phyloP scores from a whole-genome alignment of 2,329 filamentous ascomycete species.

The Paraconiothyrium brasiliense region DNA sequence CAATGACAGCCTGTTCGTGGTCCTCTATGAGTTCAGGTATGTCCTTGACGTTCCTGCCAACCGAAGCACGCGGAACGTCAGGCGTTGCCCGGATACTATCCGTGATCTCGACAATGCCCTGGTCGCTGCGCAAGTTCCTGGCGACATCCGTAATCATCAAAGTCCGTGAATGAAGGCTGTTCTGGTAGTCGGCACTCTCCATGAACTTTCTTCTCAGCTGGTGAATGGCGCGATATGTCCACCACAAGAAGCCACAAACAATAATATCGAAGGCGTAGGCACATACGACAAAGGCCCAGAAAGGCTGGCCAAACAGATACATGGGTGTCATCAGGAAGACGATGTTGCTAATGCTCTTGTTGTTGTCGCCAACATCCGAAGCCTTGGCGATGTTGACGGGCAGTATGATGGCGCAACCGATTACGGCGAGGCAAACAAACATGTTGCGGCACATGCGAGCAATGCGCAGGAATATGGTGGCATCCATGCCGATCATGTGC shows the following conservation, averaged over 20 bases:
- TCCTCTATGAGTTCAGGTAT: constrained; percentile 85
- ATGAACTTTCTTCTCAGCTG: constrained; percentile 81
- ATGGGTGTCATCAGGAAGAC: constrained; percentile 52
- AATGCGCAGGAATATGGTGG: constrained; percentile 88
- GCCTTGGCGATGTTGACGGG: constrained; percentile 73
- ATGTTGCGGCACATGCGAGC: constrained; percentile 92
- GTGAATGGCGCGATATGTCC: constrained; percentile 81
- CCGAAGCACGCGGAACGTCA: constrained; percentile 79
- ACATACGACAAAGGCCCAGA: constrained; percentile 68
- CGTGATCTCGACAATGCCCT: constrained; percentile 85
- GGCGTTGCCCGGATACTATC: constrained; percentile 82
- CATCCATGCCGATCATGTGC: constrained; percentile 88
- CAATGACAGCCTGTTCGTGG: constrained; percentile 81
- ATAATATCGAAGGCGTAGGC: constrained; percentile 76
- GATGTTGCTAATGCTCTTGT: constrained; percentile 21
- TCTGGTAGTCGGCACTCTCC: constrained; percentile 85
- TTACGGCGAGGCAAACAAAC: constrained; percentile 75
- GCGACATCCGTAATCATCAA: constrained; percentile 84
- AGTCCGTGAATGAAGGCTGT: constrained; percentile 78
- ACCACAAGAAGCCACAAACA: constrained; percentile 84
- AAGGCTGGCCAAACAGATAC: constrained; percentile 56
- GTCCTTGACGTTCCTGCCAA: constrained; percentile 91
- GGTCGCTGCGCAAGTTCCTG: constrained; percentile 77
- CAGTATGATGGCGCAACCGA: constrained; percentile 81
- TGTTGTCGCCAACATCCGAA: constrained; percentile 23